Evolutionary conservation across 495 filamentous ascomycete genomes (phyloP).

Genomic region (Massariosphaeria phaeospora): DNA sequence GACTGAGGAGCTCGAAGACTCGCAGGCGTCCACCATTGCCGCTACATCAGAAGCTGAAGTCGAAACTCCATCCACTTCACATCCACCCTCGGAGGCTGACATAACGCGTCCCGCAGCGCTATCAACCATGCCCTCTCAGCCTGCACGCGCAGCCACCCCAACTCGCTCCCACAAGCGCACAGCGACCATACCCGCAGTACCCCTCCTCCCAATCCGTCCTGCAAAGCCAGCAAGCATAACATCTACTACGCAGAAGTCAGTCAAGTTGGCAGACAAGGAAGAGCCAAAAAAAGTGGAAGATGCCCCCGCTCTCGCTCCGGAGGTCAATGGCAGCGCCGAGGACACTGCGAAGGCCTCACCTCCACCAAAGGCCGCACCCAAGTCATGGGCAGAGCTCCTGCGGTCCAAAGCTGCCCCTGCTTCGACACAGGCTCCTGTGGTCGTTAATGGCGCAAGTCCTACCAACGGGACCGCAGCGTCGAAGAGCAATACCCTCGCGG

Average conservation of each 20-base stretch:
- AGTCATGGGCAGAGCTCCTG: conserved; percentile 76
- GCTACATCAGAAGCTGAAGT: conserved; percentile 55
- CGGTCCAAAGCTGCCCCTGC: conserved; percentile 46
- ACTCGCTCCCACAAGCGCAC: conserved; percentile 42
- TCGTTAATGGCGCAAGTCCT: conserved; percentile 44
- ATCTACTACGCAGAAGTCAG: conserved; percentile 44
- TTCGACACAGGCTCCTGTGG: conserved; percentile 28
- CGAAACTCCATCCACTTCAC: conserved; percentile 64
- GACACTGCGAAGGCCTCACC: conserved; percentile 42
- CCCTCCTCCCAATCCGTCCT: conserved; percentile 64
- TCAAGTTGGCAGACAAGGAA: conserved; percentile 43
- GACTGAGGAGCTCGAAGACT: conserved; percentile 39
- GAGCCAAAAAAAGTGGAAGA: conserved; percentile 33
- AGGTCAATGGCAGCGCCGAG: conserved; percentile 35
- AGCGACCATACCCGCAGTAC: conserved; percentile 48
- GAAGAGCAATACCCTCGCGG: conserved; percentile 53
- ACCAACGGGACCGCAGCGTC: conserved; percentile 46
- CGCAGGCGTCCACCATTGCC: conserved; percentile 39
- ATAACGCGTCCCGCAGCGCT: conserved; percentile 69
- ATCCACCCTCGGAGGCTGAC: conserved; percentile 59
- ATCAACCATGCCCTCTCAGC: conserved; percentile 41
- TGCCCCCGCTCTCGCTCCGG: conserved; percentile 31
- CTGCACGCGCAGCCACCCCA: conserved; percentile 20
- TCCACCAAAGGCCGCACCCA: conserved; percentile 48
- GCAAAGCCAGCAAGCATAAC: conserved; percentile 47